These are phyloP conservation scores for Suhomyces vadensis DNA, from an alignment of 805 yeast species.

Conservation along the genomic window DNA sequence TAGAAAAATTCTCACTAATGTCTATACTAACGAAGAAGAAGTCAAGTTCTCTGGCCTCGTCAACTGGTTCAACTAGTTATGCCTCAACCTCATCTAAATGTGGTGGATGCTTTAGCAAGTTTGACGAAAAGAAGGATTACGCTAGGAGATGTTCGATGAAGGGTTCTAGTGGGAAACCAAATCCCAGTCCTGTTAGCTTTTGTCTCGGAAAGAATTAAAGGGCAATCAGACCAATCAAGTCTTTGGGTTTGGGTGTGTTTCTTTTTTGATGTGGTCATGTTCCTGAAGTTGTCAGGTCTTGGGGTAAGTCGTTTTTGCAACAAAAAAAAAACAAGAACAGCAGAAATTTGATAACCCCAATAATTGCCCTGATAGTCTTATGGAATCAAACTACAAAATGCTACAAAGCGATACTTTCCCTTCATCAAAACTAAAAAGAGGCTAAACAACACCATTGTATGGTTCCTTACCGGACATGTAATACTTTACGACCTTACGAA, in stretches of 20 bases:
- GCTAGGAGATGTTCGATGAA: conserved; percentile 40
- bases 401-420: no score
- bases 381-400: no score
- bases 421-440: no score
- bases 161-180: conserved; percentile 15
- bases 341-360: neutral
- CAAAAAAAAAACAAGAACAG: neutral
- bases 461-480: no score
- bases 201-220: conserved; percentile 37
- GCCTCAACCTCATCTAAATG: conserved; percentile 5
- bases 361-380: no score
- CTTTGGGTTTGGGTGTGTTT: no score
- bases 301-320: conserved; percentile 3
- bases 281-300: no score
- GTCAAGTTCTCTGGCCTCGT: conserved; percentile 8
- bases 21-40: conserved; percentile 10
- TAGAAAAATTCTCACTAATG: conserved; percentile 1
- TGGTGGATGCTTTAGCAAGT: conserved; percentile 21
- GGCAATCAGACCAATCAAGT: no score
- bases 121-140: conserved; percentile 49
- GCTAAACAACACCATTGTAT: no score
- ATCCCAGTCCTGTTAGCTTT: conserved; percentile 33
- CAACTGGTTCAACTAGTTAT: conserved; percentile 2
- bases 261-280: no score
- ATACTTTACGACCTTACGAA: neutral